These are phyloP conservation scores for Cryptosporidium ryanae DNA, from an alignment of 169 alveolate genomes.

Conservation along the genomic window DNA sequence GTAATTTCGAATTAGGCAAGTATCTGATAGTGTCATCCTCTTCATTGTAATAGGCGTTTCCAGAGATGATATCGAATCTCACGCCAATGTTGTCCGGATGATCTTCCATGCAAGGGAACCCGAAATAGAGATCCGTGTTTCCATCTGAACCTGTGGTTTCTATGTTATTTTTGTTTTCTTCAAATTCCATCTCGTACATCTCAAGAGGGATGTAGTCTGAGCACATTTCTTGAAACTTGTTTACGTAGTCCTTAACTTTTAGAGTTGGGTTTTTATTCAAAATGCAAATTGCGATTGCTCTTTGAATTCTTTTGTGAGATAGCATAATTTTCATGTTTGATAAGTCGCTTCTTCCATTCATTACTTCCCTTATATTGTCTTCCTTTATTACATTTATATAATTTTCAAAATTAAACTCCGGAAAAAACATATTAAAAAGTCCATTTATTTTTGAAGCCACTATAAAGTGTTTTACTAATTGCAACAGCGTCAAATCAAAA, in stretches of 20 bases:
- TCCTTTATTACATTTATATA: neutral
- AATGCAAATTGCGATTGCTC: conserved; percentile 11
- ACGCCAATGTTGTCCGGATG: conserved; percentile 62
- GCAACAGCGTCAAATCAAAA: conserved; percentile 24
- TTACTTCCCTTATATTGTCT: conserved; percentile 2
- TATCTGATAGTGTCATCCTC: conserved; percentile 53
- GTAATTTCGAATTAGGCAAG: conserved; percentile 38
- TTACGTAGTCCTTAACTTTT: conserved; percentile 32
- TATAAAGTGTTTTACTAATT: conserved; percentile 29
- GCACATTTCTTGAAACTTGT: conserved; percentile 17
- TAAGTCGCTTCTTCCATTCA: neutral
- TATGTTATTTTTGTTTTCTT: neutral
- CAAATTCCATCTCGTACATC: conserved; percentile 40
- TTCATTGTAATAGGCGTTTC: conserved; percentile 51
- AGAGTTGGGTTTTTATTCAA: conserved; percentile 1
- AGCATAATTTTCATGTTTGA: neutral
- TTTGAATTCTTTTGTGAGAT: conserved; percentile 58
- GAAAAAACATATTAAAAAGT: neutral
- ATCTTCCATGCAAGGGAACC: conserved; percentile 47
- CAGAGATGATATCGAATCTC: conserved; percentile 53
- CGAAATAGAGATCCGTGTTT: conserved; percentile 17
- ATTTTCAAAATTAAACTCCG: neutral
- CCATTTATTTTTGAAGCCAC: neutral
- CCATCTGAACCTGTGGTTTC: neutral
- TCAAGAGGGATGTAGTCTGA: conserved; percentile 54